These are phyloP conservation scores for Candida michaelii DNA, from an alignment of 805 yeast genomes.

Conservation along the genomic window DNA sequence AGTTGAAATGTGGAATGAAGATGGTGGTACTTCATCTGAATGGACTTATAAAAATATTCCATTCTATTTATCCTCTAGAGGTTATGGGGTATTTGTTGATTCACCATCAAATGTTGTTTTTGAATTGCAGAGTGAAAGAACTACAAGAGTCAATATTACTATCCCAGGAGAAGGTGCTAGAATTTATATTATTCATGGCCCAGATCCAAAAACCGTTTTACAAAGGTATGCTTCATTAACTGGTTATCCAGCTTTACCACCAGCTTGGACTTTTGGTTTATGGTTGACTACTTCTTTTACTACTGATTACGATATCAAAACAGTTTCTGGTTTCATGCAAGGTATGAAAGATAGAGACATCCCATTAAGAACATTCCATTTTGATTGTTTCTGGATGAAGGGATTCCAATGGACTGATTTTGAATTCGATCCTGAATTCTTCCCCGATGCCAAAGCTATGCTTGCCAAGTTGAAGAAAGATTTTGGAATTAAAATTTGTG, in stretches of 20 bases:
- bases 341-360: constrained; percentile 38
- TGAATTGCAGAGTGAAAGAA: constrained; percentile 36
- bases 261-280: constrained; percentile 38
- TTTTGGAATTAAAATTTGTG: constrained; percentile 32
- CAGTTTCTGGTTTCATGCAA: constrained; percentile 29
- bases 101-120: constrained; percentile 28
- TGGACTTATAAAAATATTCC: constrained; percentile 38
- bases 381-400: constrained; percentile 43
- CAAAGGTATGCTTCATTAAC: constrained; percentile 27
- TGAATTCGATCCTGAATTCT: constrained; percentile 34
- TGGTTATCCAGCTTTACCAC: constrained; percentile 37
- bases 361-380: constrained; percentile 34
- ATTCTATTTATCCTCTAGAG: constrained; percentile 30
- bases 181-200: constrained; percentile 30
- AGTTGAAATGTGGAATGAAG: constrained; percentile 38
- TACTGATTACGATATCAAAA: constrained; percentile 33
- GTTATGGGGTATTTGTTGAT: constrained; percentile 37
- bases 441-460: constrained; percentile 30
- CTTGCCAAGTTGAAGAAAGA: constrained; percentile 25
- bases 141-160: constrained; percentile 34
- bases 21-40: constrained; percentile 39
- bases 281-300: constrained; percentile 42
- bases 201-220: constrained; percentile 30
- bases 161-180: constrained; percentile 33
- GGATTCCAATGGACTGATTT: constrained; percentile 42